These are phyloP conservation scores for Stephanodiscus minutulus DNA, from an alignment of 108 stramenopile genomes.

Conservation along the genomic window DNA sequence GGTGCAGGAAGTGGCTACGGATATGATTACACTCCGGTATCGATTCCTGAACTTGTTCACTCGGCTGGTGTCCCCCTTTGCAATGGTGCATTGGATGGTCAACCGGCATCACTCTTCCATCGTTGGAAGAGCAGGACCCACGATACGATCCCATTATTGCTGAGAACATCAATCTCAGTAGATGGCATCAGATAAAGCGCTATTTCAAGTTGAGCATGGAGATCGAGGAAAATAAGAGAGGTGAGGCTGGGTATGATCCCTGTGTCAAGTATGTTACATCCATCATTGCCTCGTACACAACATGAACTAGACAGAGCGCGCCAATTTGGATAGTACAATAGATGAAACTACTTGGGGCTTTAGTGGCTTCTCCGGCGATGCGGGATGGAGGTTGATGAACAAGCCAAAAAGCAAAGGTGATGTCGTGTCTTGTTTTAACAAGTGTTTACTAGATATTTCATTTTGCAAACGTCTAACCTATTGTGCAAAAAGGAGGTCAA, in stretches of 20 bases:
- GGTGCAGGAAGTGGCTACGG: neutral
- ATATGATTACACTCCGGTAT: neutral
- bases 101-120: no score
- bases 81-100: no score
- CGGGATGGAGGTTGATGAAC: neutral
- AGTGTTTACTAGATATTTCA: no score
- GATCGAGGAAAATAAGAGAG: neutral
- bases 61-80: no score
- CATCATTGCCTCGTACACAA: no score
- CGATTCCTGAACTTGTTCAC: neutral
- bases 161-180: no score
- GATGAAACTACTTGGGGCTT: constrained; percentile 27
- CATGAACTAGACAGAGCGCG: neutral
- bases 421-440: no score
- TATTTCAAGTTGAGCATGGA: neutral
- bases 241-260: constrained; percentile 6
- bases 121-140: no score
- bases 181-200: neutral
- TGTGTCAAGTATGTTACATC: no score
- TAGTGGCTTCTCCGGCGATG: constrained; percentile 7
- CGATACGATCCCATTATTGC: no score
- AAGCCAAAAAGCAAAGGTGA: neutral
- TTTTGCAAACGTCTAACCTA: no score
- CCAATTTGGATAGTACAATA: neutral
- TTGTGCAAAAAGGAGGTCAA: no score